Conservation (phyloP, 129 eudicot species). For the Arctium minus region DNA sequence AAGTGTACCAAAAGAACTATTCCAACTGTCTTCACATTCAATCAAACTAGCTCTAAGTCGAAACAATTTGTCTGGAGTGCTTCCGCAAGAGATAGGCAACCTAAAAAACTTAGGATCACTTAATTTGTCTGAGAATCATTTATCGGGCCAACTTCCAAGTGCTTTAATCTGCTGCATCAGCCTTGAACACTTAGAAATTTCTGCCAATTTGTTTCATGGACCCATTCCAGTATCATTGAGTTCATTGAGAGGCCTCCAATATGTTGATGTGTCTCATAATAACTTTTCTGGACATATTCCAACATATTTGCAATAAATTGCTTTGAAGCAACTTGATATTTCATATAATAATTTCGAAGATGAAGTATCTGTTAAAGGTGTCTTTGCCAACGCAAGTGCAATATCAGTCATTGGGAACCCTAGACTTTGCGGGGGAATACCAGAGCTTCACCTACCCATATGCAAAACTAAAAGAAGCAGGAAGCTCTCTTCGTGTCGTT, state of each 20-base stretch:
- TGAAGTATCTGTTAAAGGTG: not conserved
- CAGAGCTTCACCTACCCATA: conserved; percentile 1
- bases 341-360: conserved; percentile 27
- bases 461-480: conserved; percentile 6
- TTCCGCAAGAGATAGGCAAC: conserved; percentile 18
- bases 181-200: not conserved
- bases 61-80: conserved; percentile 17
- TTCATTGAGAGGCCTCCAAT: conserved; percentile 12
- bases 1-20: conserved; percentile 5
- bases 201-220: conserved; percentile 17
- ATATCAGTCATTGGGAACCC: conserved; percentile 16
- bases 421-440: conserved; percentile 25
- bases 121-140: conserved; percentile 11
- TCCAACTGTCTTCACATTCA: conserved; percentile 17
- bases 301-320: not conserved
- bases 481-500: not conserved
- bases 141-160: conserved; percentile 23
- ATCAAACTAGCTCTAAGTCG: conserved; percentile 8
- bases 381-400: conserved; percentile 23
- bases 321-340: not conserved
- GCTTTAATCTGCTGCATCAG: conserved; percentile 1
- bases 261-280: conserved; percentile 13
- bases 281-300: conserved; percentile 21
- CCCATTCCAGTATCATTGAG: not conserved
- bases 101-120: not conserved